phyloP scores from a whole-genome alignment of 805 yeast species.

The Ogataea methylovora region DNA sequence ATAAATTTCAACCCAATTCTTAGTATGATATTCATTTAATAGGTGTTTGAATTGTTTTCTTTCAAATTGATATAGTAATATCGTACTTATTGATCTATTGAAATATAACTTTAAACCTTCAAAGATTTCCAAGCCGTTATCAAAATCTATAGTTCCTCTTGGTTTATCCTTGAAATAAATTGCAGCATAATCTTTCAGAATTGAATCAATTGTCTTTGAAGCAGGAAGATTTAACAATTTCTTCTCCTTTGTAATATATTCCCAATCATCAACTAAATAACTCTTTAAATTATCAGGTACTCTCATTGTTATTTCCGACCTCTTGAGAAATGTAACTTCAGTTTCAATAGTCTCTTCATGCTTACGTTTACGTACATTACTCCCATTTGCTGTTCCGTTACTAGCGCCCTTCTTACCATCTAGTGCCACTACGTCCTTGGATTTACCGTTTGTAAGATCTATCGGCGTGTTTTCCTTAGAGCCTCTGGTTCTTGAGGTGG shows the following conservation, averaged over 20 bases:
- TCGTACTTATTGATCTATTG: conserved; percentile 61
- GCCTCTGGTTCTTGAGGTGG: too few species aligned
- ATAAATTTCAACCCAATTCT: conserved; percentile 36
- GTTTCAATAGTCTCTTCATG: conserved; percentile 1
- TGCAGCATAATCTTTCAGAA: conserved; percentile 43
- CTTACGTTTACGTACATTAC: background rate
- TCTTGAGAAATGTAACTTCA: conserved; percentile 26
- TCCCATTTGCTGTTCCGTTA: background rate
- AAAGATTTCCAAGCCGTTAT: conserved; percentile 59
- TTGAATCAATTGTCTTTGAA: conserved; percentile 35
- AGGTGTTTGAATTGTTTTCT: conserved; percentile 62
- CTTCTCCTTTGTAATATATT: conserved; percentile 73
- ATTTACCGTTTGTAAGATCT: background rate
- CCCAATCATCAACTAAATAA: conserved; percentile 89
- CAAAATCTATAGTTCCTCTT: conserved; percentile 35
- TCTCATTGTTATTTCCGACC: conserved; percentile 44
- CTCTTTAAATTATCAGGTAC: conserved; percentile 66
- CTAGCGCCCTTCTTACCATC: background rate
- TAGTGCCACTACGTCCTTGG: background rate
- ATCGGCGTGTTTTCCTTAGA: background rate
- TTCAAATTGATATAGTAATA: conserved; percentile 69
- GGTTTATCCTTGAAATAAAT: conserved; percentile 34
- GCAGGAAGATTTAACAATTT: conserved; percentile 59
- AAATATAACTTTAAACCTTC: conserved; percentile 68
- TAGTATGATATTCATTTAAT: conserved; percentile 18